Evolutionary conservation across 257 asterid species (phyloP).

Genomic region (Anisodus acutangulus): DNA sequence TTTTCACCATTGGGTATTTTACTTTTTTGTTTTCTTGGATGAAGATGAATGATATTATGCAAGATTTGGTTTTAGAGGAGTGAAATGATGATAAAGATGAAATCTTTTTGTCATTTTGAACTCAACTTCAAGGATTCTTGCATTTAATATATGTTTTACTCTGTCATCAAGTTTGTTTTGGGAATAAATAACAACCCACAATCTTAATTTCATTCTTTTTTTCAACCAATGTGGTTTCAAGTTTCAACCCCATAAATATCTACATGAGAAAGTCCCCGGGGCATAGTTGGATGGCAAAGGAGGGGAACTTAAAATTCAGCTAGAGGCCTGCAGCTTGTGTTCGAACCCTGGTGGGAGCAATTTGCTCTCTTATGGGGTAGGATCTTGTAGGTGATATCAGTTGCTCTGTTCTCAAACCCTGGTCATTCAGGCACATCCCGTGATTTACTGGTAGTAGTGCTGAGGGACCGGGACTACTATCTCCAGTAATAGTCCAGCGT

Average conservation of each 20-base stretch:
- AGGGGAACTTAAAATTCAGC: no score
- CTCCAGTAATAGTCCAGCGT: no score
- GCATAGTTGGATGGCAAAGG: no score
- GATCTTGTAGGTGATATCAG: no score
- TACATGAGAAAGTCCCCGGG: no score
- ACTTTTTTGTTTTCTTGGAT: not conserved
- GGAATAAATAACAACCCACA: not conserved
- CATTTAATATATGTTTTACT: not conserved
- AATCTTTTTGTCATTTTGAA: not conserved
- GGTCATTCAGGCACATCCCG: no score
- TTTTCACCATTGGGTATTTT: slow-evolving; percentile 24
- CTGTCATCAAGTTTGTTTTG: slow-evolving; percentile 11
- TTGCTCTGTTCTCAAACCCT: no score
- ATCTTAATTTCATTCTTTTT: not conserved
- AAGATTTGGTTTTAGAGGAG: slow-evolving; percentile 14
- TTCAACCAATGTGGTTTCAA: slow-evolving; percentile 9
- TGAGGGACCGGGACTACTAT: no score
- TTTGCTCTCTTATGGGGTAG: no score
- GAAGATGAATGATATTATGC: not conserved
- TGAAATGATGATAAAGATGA: not conserved
- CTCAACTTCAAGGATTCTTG: slow-evolving; percentile 8
- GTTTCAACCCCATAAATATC: not conserved
- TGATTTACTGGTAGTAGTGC: no score
- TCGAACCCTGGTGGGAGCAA: no score
- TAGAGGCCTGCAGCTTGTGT: no score